Percentiles rank a stretch among this genome's conserved stretches.
Conservation (phyloP, 2,329 filamentous ascomycete species). For the Fusarium robinianum region DNA sequence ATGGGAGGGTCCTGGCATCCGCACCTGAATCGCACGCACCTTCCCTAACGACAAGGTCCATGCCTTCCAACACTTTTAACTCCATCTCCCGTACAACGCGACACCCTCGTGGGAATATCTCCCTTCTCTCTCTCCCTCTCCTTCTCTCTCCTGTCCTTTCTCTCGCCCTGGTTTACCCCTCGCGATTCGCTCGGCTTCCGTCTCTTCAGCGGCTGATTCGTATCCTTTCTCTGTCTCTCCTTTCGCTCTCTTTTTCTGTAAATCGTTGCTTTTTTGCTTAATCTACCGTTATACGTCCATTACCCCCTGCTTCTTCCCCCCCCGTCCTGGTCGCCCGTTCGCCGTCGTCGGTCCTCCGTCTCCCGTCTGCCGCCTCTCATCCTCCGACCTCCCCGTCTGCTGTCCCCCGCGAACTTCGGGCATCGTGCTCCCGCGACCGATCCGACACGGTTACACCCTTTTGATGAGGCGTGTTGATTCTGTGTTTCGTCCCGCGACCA, state of each 20-base stretch:
- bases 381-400: conserved; percentile 11
- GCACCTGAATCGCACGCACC: conserved; percentile 28
- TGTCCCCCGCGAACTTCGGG: conserved; percentile 21
- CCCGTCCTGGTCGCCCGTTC: conserved; percentile 14
- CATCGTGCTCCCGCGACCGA: conserved; percentile 19
- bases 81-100: conserved; percentile 31
- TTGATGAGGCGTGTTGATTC: conserved; percentile 13
- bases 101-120: conserved; percentile 25
- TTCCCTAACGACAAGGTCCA: too few relatives aligned
- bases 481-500: conserved; percentile 8
- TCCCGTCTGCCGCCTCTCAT: conserved; percentile 15
- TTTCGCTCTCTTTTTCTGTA: conserved; percentile 15
- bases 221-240: conserved; percentile 26
- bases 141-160: conserved; percentile 22
- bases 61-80: too few relatives aligned
- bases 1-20: conserved; percentile 16
- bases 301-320: conserved; percentile 21
- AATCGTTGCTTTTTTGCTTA: conserved; percentile 29
- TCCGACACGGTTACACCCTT: conserved; percentile 28
- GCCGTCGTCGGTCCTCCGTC: conserved; percentile 18
- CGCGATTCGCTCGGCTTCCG: conserved; percentile 12
- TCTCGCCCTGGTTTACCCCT: conserved; percentile 20
- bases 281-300: conserved; percentile 12
- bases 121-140: conserved; percentile 12
- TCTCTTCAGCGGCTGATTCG: conserved; percentile 22